phyloP scores from a whole-genome alignment of 345 rosid species.

The Eucalyptus erythrocorys region DNA sequence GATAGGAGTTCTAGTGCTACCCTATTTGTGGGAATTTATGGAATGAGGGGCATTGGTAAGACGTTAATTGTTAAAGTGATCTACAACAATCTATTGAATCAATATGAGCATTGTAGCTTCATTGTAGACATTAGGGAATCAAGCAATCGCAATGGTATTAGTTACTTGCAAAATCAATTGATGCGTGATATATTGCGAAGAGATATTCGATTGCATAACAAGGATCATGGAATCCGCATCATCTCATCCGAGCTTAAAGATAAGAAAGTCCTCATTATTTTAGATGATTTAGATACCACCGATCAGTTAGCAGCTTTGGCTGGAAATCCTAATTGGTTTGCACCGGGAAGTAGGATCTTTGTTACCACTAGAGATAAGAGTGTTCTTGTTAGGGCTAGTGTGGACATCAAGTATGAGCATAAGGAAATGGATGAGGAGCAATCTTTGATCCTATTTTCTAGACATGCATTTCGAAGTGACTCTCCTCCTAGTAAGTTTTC shows the following conservation, averaged over 20 bases:
- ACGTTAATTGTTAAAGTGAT: not conserved
- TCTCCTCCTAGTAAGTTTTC: not conserved
- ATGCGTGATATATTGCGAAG: no score
- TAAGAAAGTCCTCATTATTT: not conserved
- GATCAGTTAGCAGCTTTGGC: not conserved
- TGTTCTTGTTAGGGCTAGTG: not conserved
- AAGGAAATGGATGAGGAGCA: not conserved
- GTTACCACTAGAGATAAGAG: not conserved
- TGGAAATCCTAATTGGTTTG: not conserved
- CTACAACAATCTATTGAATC: not conserved
- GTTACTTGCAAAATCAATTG: not conserved
- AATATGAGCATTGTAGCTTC: not conserved
- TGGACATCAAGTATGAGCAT: not conserved
- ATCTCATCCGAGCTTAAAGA: not conserved
- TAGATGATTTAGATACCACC: not conserved
- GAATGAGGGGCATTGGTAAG: not conserved
- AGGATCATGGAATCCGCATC: no score
- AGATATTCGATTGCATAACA: no score
- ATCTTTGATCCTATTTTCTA: not conserved
- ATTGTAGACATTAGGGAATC: not conserved
- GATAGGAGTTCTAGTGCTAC: not conserved
- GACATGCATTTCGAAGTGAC: not conserved
- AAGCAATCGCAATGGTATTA: not conserved
- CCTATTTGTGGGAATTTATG: not conserved
- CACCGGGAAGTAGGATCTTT: not conserved